Base-by-base conservation (phyloP, 192 early-diverging fungal species). In the Entomortierella parvispora region DNA sequence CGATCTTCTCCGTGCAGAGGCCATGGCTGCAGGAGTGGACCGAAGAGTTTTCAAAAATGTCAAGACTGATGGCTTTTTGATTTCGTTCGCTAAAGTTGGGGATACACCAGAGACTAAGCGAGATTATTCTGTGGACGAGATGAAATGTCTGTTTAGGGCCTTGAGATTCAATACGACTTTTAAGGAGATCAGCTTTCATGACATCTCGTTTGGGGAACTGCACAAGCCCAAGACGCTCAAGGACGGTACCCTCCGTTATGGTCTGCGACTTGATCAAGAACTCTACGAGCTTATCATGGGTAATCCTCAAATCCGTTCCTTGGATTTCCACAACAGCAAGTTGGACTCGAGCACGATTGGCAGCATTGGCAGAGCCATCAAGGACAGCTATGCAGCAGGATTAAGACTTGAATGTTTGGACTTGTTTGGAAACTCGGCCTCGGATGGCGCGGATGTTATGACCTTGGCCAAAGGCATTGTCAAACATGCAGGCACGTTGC, bases 251-350 rank as follows among this genome's bases (percentile, higher is more conserved):
- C 58, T 76, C 22, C 72, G 72, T 33, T 76, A 76, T 50, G 72
- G 72, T 15, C 72, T 76, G 32, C 72, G 72, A 46, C 34, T 62
- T 1, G 72, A 76, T 26, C 72, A 76, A 62, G 72, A 76, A 59
- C 45, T 76, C 44, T 76, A 76, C 47, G 72, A 76, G 58, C 20
- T 76, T 17, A 57, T 76, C 58, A 76, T 76, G 72, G 72, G 65
- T 18, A 76, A 76, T 58, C 72, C 72, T 33, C 65, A 76, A 47
- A 76, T 76, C 40, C 72, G 72, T 6, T n/a, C 34, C 4, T 37
- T 76, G 20, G 46, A 68, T 33, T 26, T 76, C 4, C 72, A 76
- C 53, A 62, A 51, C 50, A 48, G 65, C 33, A 37, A 32, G 2
- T 28, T 76, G 51, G 72, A 76, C 33, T 67, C 72, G 15, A 68